Base-by-base conservation (phyloP, 1,284 basidiomycete species). In the Athelia psychrophila region DNA sequence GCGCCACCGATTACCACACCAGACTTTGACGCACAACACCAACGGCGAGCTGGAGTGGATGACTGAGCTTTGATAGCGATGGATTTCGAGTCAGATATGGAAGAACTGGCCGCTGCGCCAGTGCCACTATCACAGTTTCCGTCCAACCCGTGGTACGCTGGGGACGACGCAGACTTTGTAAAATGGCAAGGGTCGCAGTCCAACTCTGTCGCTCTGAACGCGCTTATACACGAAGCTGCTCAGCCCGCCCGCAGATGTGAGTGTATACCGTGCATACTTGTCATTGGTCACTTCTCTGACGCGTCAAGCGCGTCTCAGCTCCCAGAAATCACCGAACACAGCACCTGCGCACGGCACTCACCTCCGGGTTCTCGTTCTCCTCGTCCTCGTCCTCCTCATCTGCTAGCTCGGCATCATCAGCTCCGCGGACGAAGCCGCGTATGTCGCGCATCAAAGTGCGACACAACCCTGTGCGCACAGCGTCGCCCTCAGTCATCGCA, bases 171-270 rank as follows among this genome's bases (percentile, higher is more conserved):
- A 8, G 44, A 46, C 24, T 27, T 46, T 22, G 44, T 46, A 10
- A 46, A 46, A 27, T 46, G 44, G 44, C 44, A 46, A 23, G 25
- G 44, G n/a, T 46, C 44, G 24, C 44, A 46, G 22, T 23, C 44
- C 8, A 23, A 10, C 16, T 46, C 44, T 12, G 19, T 27, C 5
- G 44, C 44, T 16, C 44, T 46, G 16, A 46, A 46, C 23, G 19
- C 25, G 24, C 22, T 46, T 6, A 23, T 46, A 27, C 19, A 27
- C 5, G 44, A 46, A 23, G 44, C 44, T 42, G 38, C 38, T n/a
- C 16, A 42, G 38, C 38, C 38, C n/a, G 20, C 20, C n/a, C 38
- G 38, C n/a, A 6, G 38, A 42, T 42, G 38, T 42, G 20, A 42
- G 38, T 42, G 38, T 16, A 8, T 42, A 42, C n/a, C 6, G 27